Base-by-base conservation (phyloP, 169 alveolate genomes). In the Cryptosporidium viatorum region DNA sequence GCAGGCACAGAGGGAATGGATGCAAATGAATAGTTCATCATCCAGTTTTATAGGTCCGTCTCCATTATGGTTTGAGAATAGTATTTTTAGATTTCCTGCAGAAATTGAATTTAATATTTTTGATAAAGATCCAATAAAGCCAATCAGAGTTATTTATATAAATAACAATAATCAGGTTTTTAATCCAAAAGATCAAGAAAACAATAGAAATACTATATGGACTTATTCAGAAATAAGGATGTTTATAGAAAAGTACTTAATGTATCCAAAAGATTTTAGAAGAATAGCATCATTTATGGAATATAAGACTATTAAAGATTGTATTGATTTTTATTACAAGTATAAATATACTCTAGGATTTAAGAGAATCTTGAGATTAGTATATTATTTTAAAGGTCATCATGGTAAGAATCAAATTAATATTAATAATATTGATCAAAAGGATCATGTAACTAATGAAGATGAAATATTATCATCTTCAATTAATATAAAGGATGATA, bases 191-290 rank as follows among this genome's bases (percentile, higher is more conserved):
- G 86, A 93, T 65, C 52, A 65, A 80, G 86, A 87, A 69, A 62
- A 91, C 86, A 67, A 73, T 85, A 59, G 75, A 59, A 85, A 92
- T 71, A 86, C 93, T 67, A 92, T 95, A 58, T 96, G 98, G 98
- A 93, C 94, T 29, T 91, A 70, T 69, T 87, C 92, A 35, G 97
- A 96, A 60, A 93, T 93, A 43, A 92, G 95, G 58, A 92, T 85
- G 21, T 96, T 94, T 68, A 89, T 95, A 10, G 97, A 95, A 80
- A 94, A 94, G 87, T 96, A 94, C 55, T 89, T 96, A 48, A 91
- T 94, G 95, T 94, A 96, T 80, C 98, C 98, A 26, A 96, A 96
- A 58, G 94, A 96, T 71, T 96, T 96, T 85, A 93, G 93, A 45
- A 95, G 94, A 52, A 95, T 96, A 59, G 96, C 97, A 33, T 95